Evolutionary conservation across 1,284 basidiomycete genomes (phyloP), one percentile per base, ranked within the genome.

Genomic region (Wallemia hederae): DNA sequence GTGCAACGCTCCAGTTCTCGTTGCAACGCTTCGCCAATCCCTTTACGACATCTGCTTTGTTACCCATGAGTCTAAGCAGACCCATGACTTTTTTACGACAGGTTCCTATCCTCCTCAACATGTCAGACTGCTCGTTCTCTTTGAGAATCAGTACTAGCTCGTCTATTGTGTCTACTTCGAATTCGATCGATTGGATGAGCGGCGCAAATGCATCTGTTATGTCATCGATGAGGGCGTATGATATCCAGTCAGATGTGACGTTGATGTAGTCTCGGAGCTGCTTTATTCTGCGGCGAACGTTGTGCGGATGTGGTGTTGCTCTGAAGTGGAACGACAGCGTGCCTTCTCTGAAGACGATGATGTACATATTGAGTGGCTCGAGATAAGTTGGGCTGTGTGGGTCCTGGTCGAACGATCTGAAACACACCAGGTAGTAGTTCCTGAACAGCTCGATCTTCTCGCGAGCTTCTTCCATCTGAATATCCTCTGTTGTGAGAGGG

Each of bases 51-150:
- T 99, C 94, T 58, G 94, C 94, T 75, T 99, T 99, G 74, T 94
- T 97, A 34, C 94, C 94, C 92, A 99, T 97, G 60, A 98, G 74
- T 65, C 84, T 73, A 59, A 99, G 72, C 34, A 99, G 73, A 27
- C 94, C 94, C 94, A 99, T 98, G 67, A 99, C 94, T 73, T 99
- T 99, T 75, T 98, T 98, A 59, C 94, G 79, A 70, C 94, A 98
- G 0, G 89, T 96, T 55, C 94, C 94, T 67, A 98, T 99, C 63
- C 91, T 80, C 62, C 82, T 69, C 64, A 85, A 72, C 82, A 85
- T 84, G 71, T 85, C 82, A 64, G 77, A 81, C 69, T 84, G 82
- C 69, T 84, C 82, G 0, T 81, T 79, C 64, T 84, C 82, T 67
- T 94, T 97, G 62, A 98, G 73, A 55, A 99, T 99, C 62, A 98